Evolutionary conservation across 495 filamentous ascomycete species (phyloP), one percentile per base, ranked within the genome.

Genomic region (Lasiosphaeria hispida): DNA sequence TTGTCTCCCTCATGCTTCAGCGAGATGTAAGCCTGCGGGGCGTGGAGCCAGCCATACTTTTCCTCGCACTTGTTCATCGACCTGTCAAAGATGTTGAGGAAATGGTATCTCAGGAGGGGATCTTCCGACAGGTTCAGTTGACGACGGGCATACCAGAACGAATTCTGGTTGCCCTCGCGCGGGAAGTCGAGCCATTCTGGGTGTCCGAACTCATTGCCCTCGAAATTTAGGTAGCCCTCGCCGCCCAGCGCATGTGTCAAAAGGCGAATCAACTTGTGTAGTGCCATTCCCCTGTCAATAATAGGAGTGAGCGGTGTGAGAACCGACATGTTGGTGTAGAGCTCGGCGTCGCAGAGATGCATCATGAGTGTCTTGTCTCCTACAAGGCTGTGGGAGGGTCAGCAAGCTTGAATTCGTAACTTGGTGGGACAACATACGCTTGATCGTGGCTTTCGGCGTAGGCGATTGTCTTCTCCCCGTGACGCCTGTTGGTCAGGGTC

Each of bases 111-210:
- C 43, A 97, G 83, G 4, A 94, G 80, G 7, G 73, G 56, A 74
- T 98, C 94, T 53, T 96, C 91, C 0, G 91, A 86, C 5, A 98
- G 83, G 72, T 98, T 97, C 60, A 96, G 87, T 73, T 96, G 94
- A 47, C 94, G 89, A 3, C 94, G 86, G 2, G 94, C 94, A 72
- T 97, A 98, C 86, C 92, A 94, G 84, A 90, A 98, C 60, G 88
- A 92, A 72, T 97, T 97, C 66, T 87, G 75, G 80, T 98, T 98
- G 45, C 95, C 94, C 59, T 82, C 92, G 34, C 94, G 88, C 10
- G 94, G 94, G 75, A 98, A 98, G 71, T 98, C 94, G 54, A 98
- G 90, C 94, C 94, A 98, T 77, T 98, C 94, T 0, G 94, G 94
- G 72, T 98, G 94, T 1, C 94, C 94, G 72, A 98, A 98, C 72